Evolutionary conservation across 768 basidiomycete genomes (phyloP), one percentile per base, ranked within the genome.

Genomic region (Tulasnella sp.): DNA sequence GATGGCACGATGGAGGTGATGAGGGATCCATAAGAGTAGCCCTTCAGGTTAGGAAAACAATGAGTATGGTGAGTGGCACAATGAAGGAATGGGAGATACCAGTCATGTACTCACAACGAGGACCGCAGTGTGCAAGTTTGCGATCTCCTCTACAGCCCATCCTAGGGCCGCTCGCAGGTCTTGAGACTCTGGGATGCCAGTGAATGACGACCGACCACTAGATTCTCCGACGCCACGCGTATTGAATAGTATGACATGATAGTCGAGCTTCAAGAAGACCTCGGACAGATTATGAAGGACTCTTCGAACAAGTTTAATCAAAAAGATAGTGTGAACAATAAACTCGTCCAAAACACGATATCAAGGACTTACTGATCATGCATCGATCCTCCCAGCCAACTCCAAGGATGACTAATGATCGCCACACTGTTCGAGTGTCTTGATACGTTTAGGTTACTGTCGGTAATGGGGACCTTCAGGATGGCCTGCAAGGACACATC

Each of bases 21-120:
- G 85, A 92, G 73, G 1, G 85, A 80, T 1, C 88, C 88, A 74
- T 89, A 75, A 9, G 88, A 91, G 70, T 92, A 92, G 4, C 87
- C 86, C 85, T 88, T 52, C 25, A 29, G n/a, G n/a, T 29, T 19
- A 52, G 8, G 19, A 17, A 58, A 58, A 4, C 48, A 58, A 31
- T 9, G 31, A 38, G 54, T 60, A 31, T 34, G 21, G 34, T 7
- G 15, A 38, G 34, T 15, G 7, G 15, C 5, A 15, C 15, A 15
- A 38, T 7, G 7, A 24, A 55, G 17, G 15, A 51, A 43, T 5
- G 5, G 5, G 34, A 15, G 34, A 49, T 34, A 55, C 12, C 15
- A 38, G 24, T 29, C 4, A 5, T 17, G n/a, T 19, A 72, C 80
- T 65, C 65, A 87, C 88, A 52, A 85, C 68, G 44, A 91, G 65